phyloP scores from a whole-genome alignment of 2,329 filamentous ascomycete genomes.

The Claviceps sp. region DNA sequence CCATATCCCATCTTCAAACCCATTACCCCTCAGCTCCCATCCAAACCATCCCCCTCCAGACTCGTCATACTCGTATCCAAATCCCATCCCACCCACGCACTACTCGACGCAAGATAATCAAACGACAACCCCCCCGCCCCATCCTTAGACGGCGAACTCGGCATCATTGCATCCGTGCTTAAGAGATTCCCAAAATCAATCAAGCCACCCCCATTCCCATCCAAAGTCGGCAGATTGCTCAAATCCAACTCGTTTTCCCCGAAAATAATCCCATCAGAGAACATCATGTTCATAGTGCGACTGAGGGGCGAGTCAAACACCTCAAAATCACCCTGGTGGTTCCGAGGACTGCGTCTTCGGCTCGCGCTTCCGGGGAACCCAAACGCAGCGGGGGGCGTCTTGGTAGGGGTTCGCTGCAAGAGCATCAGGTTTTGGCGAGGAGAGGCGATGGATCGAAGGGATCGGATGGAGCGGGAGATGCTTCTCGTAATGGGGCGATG shows the following conservation, averaged over 20 bases:
- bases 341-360: constrained; percentile 30
- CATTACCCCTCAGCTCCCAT: not conserved
- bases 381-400: constrained; percentile 23
- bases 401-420: constrained; percentile 35
- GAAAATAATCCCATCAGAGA: constrained; percentile 41
- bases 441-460: constrained; percentile 29
- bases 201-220: constrained; percentile 20
- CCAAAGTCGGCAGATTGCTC: constrained; percentile 24
- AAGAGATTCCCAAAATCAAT: constrained; percentile 37
- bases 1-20: too few species aligned
- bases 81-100: constrained; percentile 19
- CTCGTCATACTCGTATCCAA: constrained; percentile 6
- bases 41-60: not conserved
- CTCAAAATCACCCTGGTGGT: constrained; percentile 24
- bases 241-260: constrained; percentile 31
- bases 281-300: constrained; percentile 47
- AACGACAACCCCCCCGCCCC: constrained; percentile 12
- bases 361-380: constrained; percentile 17
- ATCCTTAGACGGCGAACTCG: constrained; percentile 32
- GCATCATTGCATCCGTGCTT: constrained; percentile 32
- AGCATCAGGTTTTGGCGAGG: constrained; percentile 27
- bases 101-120: constrained; percentile 17
- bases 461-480: constrained; percentile 42
- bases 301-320: constrained; percentile 44
- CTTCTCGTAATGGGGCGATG: constrained; percentile 49